Evolutionary conservation across 2,329 filamentous ascomycete genomes (phyloP), one percentile per base, ranked within the genome.

Genomic region (Penicillium freii): DNA sequence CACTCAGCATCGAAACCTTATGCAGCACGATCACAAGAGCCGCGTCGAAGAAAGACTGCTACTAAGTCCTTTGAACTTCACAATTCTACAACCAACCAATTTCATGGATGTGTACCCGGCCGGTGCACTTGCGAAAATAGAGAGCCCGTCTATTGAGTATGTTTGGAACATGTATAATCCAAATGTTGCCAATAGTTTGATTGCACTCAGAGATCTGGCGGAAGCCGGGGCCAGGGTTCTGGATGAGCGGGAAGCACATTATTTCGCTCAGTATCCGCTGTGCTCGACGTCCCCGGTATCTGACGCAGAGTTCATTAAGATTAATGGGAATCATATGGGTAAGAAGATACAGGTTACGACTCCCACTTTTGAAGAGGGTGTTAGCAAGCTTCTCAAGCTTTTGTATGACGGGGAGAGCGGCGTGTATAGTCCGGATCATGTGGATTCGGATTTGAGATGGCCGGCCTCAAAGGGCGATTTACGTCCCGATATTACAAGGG

Each of bases 61-160:
- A 8, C 40, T 52, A 4, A 52, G 50, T 19, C 39, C 50, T 43
- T 9, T 52, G 15, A 52, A 52, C 40, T 52, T 52, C 40, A 52
- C 50, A 11, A 52, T 52, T 43, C 50, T 52, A 31, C 50, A 52
- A 25, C 40, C 50, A 5, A 52, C 50, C 40, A 52, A 52, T 31
- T 44, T 52, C 40, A 45, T 52, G 50, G 40, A 52, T 19, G 31
- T 21, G 23, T 52, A 52, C 19, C 40, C 50, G 13, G 29, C 17
- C 11, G 21, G 40, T 23, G 11, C 15, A 13, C 50, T 52, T 10
- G 40, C 46, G 0, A 19, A 49, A 5, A 38, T 38, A 9, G 33
- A 49, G 2, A n/a, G 19, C 2, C 46, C 33, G 4, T 27, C 46
- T 19, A 38, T 25, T 17, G 23, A 49, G 10, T 25, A 36, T 34